Evolutionary conservation across 306 rosid genomes (phyloP), one percentile per base, ranked within the genome.

Genomic region (Casuarina cunninghamiana): DNA sequence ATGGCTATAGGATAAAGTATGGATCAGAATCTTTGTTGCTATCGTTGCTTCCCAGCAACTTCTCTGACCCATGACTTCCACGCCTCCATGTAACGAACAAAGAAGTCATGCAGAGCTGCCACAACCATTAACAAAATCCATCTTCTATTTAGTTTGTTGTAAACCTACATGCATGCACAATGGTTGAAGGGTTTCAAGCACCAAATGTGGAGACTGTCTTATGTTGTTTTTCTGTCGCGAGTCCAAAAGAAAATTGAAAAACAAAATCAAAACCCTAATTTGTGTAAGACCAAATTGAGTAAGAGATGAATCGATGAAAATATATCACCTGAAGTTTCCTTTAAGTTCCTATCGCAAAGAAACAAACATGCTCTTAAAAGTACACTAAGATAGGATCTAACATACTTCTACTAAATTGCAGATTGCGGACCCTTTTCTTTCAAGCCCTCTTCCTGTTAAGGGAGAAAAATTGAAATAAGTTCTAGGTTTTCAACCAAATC

Each of bases 81-180:
- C 10, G 89, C 87, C 75, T 86, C 89, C 87, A 63, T 67, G 84
- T 83, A 89, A 84, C 84, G 87, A 62, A 85, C 81, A 83, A 85
- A 89, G 50, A 84, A 79, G 73, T 83, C 85, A 32, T 63, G 62
- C 39, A 83, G 39, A 49, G 84, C 91, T 77, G 84, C 69, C 72
- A 78, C 54, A 68, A 54, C 45, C 77, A 79, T 41, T 62, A 73
- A 73, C 71, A 77, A 77, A 77, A 69, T 61, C 67, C 41, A 75
- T 61, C 68, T 75, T 54, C 39, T 76, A 76, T 77, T 79, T 60
- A 66, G 71, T 78, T 0, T 66, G 46, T 71, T 61, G 69, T 75
- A 72, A 77, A 26, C 32, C 32, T 26, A 69, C 71, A 45, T 50
- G 77, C 38, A 58, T n/a, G 63, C 55, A 51, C 55, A 51, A 51